Percentiles rank a stretch among this genome's conserved stretches.
phyloP scores from a whole-genome alignment of 2,329 filamentous ascomycete genomes.

The Bipolaris zeicola region DNA sequence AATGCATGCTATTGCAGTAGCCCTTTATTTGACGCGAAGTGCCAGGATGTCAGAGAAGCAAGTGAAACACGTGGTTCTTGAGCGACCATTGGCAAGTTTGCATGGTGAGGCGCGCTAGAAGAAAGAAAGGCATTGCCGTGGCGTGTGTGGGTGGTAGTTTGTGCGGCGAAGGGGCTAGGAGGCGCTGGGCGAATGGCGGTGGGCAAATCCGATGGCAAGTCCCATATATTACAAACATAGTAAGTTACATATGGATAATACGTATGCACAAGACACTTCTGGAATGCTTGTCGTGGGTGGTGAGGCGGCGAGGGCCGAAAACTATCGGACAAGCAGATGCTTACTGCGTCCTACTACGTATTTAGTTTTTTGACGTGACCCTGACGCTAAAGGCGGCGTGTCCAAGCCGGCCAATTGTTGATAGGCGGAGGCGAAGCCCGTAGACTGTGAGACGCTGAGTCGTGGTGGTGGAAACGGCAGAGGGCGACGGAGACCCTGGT shows the following conservation, averaged over 20 bases:
- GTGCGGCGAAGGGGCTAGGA: too few relatives aligned
- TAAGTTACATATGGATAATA: too few relatives aligned
- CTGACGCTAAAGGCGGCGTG: not conserved
- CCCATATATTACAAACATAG: not conserved
- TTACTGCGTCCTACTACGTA: too few relatives aligned
- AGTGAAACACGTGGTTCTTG: not conserved
- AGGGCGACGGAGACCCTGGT: slow-evolving; percentile 1
- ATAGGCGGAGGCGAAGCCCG: not conserved
- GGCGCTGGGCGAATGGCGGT: too few relatives aligned
- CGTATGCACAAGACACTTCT: not conserved
- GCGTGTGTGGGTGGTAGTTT: not conserved
- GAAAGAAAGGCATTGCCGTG: not conserved
- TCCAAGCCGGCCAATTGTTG: not conserved
- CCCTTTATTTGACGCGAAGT: not conserved
- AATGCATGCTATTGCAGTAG: not conserved
- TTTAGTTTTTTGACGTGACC: slow-evolving; percentile 4
- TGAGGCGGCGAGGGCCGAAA: slow-evolving; percentile 2
- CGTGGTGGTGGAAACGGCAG: slow-evolving; percentile 2
- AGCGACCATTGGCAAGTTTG: not conserved
- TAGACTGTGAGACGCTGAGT: not conserved
- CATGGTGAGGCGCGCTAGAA: not conserved
- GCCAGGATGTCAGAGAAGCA: not conserved
- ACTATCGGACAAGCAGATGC: not conserved
- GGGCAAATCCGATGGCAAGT: not conserved
- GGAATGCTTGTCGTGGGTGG: slow-evolving; percentile 1